Base-by-base conservation (phyloP, 495 filamentous ascomycete species). In the Aspergillus diversus region DNA sequence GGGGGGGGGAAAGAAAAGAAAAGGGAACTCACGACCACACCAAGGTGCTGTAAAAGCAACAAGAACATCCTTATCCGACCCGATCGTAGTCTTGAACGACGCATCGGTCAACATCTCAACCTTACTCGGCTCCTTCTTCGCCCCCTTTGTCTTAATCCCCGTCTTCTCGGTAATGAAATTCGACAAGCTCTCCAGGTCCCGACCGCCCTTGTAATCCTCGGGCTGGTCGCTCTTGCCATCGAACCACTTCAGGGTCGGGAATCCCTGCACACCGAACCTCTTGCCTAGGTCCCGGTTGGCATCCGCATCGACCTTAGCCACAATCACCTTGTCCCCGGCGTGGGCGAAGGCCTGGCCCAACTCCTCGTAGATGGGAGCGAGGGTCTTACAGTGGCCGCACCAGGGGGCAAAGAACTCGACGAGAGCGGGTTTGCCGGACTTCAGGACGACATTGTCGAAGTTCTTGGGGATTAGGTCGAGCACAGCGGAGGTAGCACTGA, bases 371-470 rank as follows among this genome's bases (percentile, higher is more conserved):
- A 95, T 80, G 46, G 95, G 95, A 21, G 93, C 96, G 9, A 99
- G 90, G 63, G 79, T 97, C 83, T 98, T 98, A 90, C 95, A 99
- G 85, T 99, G 92, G 51, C 96, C 96, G 76, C 96, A 99, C 95
- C 95, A 99, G 60, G 95, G 95, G 52, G 95, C 95, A 76, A 97
- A 99, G 85, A 99, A 99, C 74, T 99, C 95, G 63, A 99, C 95
- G 39, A 99, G 87, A 0, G 96, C 92, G 33, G 96, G 96, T 81
- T 97, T 98, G 73, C 92, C 92, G 58, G 90, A 93, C 71, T 95
- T 84, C 35, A 98, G 84, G 63, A 97, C 92, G 56, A 96, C 83
- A 8, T 88, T 77, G 77, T 97, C 93, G 74, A 98, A 97, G 80
- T 97, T 97, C 63, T 75, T 77, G 59, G 94, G 92, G 64, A 90